These are phyloP conservation scores for Mycena amicta DNA, from an alignment of 768 basidiomycete species.

Conservation along the genomic window DNA sequence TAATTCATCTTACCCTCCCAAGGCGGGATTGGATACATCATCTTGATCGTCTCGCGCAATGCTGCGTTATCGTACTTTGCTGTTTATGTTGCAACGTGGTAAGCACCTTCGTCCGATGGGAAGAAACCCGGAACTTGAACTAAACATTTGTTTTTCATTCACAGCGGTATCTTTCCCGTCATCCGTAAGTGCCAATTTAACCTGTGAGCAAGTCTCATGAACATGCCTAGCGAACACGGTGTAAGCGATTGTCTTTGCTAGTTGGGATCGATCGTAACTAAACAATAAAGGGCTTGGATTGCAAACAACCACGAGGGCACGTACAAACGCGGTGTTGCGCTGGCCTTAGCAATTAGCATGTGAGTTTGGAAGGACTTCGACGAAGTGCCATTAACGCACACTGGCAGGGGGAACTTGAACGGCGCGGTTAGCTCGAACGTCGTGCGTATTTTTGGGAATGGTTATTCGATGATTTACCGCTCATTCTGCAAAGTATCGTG, in stretches of 20 bases:
- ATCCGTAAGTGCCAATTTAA: constrained; percentile 50
- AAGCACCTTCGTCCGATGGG: too few species aligned
- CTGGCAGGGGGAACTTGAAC: constrained; percentile 65
- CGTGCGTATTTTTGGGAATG: constrained; percentile 19
- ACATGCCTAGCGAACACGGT: constrained; percentile 47
- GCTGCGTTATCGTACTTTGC: constrained; percentile 75
- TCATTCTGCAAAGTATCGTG: constrained; percentile 49
- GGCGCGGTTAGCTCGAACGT: constrained; percentile 76
- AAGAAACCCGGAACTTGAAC: too few species aligned
- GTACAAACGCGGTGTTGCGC: constrained; percentile 70
- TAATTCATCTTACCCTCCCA: not conserved
- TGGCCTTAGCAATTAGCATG: constrained; percentile 69
- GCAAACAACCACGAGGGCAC: constrained; percentile 73
- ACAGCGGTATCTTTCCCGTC: constrained; percentile 53
- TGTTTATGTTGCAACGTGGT: constrained; percentile 71
- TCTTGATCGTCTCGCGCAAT: constrained; percentile 60
- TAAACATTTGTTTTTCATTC: too few species aligned
- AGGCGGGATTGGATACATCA: constrained; percentile 59
- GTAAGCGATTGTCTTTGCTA: constrained; percentile 33
- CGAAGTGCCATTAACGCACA: not conserved
- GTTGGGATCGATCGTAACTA: constrained; percentile 7
- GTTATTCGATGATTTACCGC: not conserved
- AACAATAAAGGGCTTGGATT: constrained; percentile 60
- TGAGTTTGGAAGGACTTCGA: constrained; percentile 26
- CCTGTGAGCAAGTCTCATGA: not conserved